Percentiles rank a stretch among this genome's conserved stretches.
phyloP scores from a whole-genome alignment of 1,284 basidiomycete genomes.

The Paramarasmius palmivorus region DNA sequence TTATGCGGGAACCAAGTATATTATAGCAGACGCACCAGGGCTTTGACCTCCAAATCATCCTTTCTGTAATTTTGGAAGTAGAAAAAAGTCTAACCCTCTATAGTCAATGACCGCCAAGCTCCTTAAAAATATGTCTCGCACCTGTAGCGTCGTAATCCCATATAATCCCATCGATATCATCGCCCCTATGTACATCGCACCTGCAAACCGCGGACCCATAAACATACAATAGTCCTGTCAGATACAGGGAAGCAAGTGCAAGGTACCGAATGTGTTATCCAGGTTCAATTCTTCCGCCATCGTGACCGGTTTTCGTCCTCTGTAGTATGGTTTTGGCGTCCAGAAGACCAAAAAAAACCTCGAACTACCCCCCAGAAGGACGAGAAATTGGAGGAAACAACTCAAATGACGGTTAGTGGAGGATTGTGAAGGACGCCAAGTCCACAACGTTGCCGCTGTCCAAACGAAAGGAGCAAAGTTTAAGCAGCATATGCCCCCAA shows the following conservation, averaged over 20 bases:
- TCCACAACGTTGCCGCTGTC: background rate
- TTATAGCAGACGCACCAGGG: constrained; percentile 27
- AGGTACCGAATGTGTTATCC: no score
- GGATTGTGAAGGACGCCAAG: background rate
- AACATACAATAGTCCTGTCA: no score
- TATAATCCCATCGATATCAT: constrained; percentile 36
- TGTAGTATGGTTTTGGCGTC: no score
- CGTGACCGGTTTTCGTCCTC: no score
- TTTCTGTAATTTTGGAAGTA: constrained; percentile 39
- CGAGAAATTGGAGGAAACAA: no score
- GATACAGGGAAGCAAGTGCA: no score
- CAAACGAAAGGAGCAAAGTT: no score
- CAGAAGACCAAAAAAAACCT: no score
- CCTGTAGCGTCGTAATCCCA: constrained; percentile 43
- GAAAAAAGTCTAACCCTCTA: constrained; percentile 34
- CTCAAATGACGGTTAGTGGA: background rate
- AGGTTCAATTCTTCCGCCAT: no score
- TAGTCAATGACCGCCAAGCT: no score
- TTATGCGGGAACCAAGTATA: background rate
- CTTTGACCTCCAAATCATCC: constrained; percentile 31
- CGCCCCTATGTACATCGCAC: constrained; percentile 24
- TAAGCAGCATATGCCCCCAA: no score
- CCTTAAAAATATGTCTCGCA: constrained; percentile 18
- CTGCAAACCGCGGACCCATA: background rate
- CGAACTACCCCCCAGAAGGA: no score